Percentiles rank a stretch among this genome's conserved stretches.
Evolutionary conservation across 148 eudicot genomes (phyloP).

Genomic region (Silene latifolia): DNA sequence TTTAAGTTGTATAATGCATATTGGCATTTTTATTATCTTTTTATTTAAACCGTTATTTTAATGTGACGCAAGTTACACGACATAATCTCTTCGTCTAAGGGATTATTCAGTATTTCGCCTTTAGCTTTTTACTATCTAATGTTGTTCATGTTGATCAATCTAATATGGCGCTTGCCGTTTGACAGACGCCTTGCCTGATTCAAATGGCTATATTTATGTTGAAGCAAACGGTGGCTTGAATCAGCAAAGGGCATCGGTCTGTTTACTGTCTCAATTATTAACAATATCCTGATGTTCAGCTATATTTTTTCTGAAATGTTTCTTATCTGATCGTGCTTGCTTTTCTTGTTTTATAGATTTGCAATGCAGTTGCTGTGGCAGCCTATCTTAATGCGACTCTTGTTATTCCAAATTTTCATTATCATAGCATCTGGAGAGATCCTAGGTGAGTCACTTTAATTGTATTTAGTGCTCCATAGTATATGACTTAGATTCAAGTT

Average conservation of each 20-base stretch:
- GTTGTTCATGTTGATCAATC: slow-evolving; percentile 11
- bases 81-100: not conserved
- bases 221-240: slow-evolving; percentile 99
- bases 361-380: slow-evolving; percentile 99
- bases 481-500: slow-evolving; percentile 6
- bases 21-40: not conserved
- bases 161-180: slow-evolving; percentile 15
- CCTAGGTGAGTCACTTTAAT: slow-evolving; percentile 55
- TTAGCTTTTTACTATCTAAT: not conserved
- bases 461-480: not conserved
- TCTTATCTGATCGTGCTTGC: slow-evolving; percentile 10
- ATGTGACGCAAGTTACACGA: not conserved
- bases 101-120: not conserved
- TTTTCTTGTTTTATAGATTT: slow-evolving; percentile 49
- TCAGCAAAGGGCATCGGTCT: slow-evolving; percentile 94
- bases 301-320: not conserved
- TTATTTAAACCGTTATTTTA: no score
- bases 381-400: slow-evolving; percentile 99
- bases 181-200: slow-evolving; percentile 57
- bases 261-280: slow-evolving; percentile 9
- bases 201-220: slow-evolving; percentile 83
- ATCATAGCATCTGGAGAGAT: slow-evolving; percentile 99
- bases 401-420: slow-evolving; percentile 88
- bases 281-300: slow-evolving; percentile 1
- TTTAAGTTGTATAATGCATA: not conserved